These are phyloP conservation scores for Alloteropsis semialata DNA, from an alignment of 176 grass and related monocot genomes.

Conservation along the genomic window DNA sequence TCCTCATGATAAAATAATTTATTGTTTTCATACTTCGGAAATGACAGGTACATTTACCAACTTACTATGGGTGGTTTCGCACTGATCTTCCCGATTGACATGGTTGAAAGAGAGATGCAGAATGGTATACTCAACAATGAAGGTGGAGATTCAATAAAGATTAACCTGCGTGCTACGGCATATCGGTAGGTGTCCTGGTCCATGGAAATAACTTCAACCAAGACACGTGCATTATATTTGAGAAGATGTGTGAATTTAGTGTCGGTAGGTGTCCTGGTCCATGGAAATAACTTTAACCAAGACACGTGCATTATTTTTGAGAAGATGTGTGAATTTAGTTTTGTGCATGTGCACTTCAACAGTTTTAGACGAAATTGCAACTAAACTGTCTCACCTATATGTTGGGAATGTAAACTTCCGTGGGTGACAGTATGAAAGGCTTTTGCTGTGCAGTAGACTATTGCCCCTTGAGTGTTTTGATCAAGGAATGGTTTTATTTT, in stretches of 20 bases:
- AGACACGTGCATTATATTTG: background rate
- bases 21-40: constrained; percentile 8
- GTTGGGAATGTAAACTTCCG: background rate
- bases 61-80: constrained; percentile 93
- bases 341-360: background rate
- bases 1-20: background rate
- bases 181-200: constrained; percentile 46
- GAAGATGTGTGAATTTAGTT: background rate
- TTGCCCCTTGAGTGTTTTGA: background rate
- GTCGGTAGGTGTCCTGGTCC: constrained; percentile 32
- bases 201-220: background rate
- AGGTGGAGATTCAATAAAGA: constrained; percentile 64
- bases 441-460: background rate
- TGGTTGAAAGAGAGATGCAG: constrained; percentile 39
- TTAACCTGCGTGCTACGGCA: constrained; percentile 75
- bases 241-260: background rate
- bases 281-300: background rate
- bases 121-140: constrained; percentile 31
- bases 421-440: background rate
- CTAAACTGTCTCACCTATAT: background rate
- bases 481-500: background rate
- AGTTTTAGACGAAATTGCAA: background rate
- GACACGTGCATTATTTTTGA: background rate
- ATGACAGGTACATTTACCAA: constrained; percentile 84
- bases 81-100: constrained; percentile 74